Conservation (phyloP, 2,329 filamentous ascomycete species). For the Aspergillus sp. region DNA sequence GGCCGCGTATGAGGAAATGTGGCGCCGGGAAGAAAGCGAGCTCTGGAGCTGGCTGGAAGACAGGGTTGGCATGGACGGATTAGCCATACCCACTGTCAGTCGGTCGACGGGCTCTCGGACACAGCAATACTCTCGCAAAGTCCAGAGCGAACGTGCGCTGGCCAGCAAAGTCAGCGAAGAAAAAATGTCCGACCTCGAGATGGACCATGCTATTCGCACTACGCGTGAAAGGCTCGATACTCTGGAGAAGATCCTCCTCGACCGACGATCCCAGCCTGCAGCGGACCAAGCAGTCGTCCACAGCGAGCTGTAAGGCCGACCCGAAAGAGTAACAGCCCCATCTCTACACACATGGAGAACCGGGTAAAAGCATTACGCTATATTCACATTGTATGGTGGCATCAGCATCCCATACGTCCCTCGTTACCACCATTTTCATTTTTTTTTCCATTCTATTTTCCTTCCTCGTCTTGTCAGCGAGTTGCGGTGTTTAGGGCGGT, state of each 20-base stretch:
- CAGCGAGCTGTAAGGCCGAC: slow-evolving; percentile 27
- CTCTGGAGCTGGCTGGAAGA: slow-evolving; percentile 94
- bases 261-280: slow-evolving; percentile 48
- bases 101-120: slow-evolving; percentile 41
- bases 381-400: not conserved
- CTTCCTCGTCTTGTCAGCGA: slow-evolving; percentile 1
- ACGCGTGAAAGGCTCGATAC: slow-evolving; percentile 82
- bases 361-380: too few species aligned
- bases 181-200: slow-evolving; percentile 71
- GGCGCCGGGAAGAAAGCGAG: slow-evolving; percentile 82
- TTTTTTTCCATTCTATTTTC: not conserved
- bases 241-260: slow-evolving; percentile 71
- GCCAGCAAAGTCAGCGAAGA: slow-evolving; percentile 63
- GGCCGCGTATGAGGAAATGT: slow-evolving; percentile 89
- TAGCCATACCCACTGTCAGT: slow-evolving; percentile 40
- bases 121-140: slow-evolving; percentile 39
- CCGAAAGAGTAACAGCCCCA: not conserved
- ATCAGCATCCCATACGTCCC: not conserved
- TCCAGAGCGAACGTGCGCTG: slow-evolving; percentile 48
- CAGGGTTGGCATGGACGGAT: slow-evolving; percentile 70
- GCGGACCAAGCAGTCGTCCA: slow-evolving; percentile 21
- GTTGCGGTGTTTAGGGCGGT: not conserved
- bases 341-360: not conserved
- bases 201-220: slow-evolving; percentile 77
- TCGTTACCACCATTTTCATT: not conserved